These are phyloP conservation scores for Cutaneotrichosporon cutaneum DNA, from an alignment of 1,284 basidiomycete genomes.

Conservation along the genomic window DNA sequence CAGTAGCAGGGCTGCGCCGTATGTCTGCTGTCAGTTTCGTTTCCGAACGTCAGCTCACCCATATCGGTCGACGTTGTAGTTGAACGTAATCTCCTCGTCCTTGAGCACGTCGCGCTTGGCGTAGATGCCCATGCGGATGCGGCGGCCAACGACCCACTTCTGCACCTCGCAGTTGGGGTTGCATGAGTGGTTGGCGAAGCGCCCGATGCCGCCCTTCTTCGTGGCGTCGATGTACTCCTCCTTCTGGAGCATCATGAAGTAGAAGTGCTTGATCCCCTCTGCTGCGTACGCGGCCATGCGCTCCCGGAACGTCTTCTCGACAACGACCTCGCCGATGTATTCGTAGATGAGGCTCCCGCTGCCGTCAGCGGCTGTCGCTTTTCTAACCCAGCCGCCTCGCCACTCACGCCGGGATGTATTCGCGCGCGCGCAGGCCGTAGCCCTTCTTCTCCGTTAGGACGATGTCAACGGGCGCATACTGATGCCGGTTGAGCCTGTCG, in stretches of 20 bases:
- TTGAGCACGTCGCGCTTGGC: slow-evolving; percentile 76
- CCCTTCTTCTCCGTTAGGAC: slow-evolving; percentile 95
- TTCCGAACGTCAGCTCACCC: slow-evolving; percentile 59
- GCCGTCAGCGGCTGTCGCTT: slow-evolving; percentile 12
- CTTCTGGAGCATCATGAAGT: slow-evolving; percentile 99
- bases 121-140: slow-evolving; percentile 98
- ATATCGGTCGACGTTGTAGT: slow-evolving; percentile 99
- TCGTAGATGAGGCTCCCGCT: slow-evolving; percentile 95
- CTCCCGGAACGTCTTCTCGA: slow-evolving; percentile 80
- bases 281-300: slow-evolving; percentile 91
- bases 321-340: slow-evolving; percentile 96
- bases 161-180: slow-evolving; percentile 98
- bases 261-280: slow-evolving; percentile 94
- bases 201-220: slow-evolving; percentile 90
- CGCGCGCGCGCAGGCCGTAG: slow-evolving; percentile 78
- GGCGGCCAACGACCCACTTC: slow-evolving; percentile 92
- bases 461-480: slow-evolving; percentile 86
- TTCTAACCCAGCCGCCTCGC: background rate
- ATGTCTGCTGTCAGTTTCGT: slow-evolving; percentile 61
- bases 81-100: slow-evolving; percentile 95
- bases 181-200: slow-evolving; percentile 98
- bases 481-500: slow-evolving; percentile 74
- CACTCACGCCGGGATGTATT: slow-evolving; percentile 69
- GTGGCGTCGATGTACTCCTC: slow-evolving; percentile 99
- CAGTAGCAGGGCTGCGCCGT: slow-evolving; percentile 95